Conservation (phyloP, 139 green algal species). For the Chlamydomonas schloesseri region DNA sequence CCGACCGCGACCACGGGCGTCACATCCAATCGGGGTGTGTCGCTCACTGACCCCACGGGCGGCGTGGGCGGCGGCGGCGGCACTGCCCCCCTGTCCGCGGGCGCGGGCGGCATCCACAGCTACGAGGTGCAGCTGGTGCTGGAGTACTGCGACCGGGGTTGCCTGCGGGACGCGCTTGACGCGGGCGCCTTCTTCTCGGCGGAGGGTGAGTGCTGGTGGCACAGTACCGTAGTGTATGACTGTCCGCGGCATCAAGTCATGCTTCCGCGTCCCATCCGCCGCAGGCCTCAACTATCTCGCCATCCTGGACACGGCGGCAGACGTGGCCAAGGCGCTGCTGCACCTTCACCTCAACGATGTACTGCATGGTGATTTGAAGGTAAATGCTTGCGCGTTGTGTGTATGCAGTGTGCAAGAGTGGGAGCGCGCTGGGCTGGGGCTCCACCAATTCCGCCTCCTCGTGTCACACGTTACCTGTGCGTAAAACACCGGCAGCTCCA, state of each 20-base stretch:
- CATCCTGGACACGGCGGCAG: slow-evolving; percentile 62
- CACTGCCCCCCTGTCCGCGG: not conserved
- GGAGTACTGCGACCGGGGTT: slow-evolving; percentile 63
- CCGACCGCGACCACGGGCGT: not conserved
- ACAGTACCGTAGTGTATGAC: no score
- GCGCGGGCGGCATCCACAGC: slow-evolving; percentile 14
- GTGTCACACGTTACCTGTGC: no score
- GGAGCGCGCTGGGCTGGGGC: no score
- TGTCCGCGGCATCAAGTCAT: no score
- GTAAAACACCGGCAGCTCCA: no score
- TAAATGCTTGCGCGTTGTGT: slow-evolving; percentile 7
- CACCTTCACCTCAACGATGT: slow-evolving; percentile 70
- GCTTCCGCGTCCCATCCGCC: not conserved
- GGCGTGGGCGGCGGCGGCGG: not conserved
- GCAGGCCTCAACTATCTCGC: slow-evolving; percentile 61
- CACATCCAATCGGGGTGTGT: not conserved
- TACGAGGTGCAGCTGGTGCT: slow-evolving; percentile 36
- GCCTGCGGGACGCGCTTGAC: slow-evolving; percentile 55
- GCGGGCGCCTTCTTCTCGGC: slow-evolving; percentile 39
- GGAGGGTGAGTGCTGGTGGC: not conserved
- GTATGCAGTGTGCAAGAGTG: not conserved
- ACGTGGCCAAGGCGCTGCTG: slow-evolving; percentile 73
- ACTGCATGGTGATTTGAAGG: slow-evolving; percentile 73
- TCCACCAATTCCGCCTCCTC: not conserved
- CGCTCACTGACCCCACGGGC: no score